phyloP scores from a whole-genome alignment of 345 rosid genomes.

The Carallia pectinifolia region DNA sequence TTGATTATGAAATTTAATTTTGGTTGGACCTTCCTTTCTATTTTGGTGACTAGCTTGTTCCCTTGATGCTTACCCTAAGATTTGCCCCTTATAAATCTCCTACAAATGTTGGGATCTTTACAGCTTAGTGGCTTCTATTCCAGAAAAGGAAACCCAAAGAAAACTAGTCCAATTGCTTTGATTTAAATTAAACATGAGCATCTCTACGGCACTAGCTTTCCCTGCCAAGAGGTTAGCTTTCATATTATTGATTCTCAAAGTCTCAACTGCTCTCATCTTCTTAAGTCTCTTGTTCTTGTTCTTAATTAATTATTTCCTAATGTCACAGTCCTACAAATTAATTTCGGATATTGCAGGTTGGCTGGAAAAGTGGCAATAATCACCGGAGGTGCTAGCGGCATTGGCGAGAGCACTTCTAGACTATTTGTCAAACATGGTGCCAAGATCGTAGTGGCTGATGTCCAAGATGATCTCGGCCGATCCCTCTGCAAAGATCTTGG shows the following conservation, averaged over 20 bases:
- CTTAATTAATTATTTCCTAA: neutral
- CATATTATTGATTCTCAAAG: too few relatives aligned
- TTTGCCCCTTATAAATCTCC: constrained; percentile 5
- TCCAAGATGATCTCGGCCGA: constrained; percentile 43
- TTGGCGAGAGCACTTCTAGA: constrained; percentile 36
- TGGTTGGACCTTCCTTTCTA: too few relatives aligned
- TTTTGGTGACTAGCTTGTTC: constrained; percentile 18
- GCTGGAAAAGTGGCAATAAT: constrained; percentile 45
- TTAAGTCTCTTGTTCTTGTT: neutral
- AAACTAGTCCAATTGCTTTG: too few relatives aligned
- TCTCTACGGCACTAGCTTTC: constrained; percentile 2
- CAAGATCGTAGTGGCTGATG: constrained; percentile 37
- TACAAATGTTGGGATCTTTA: neutral
- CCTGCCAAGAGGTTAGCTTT: constrained; percentile 22
- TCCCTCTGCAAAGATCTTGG: constrained; percentile 31
- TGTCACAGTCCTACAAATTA: neutral
- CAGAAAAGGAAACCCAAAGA: too few relatives aligned
- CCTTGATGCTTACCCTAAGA: constrained; percentile 15
- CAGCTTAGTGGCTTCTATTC: neutral
- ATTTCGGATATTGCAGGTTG: constrained; percentile 22
- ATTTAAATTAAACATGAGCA: constrained; percentile 7
- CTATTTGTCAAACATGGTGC: constrained; percentile 42
- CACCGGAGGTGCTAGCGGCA: constrained; percentile 46
- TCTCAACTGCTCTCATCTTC: too few relatives aligned
- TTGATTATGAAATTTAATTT: too few relatives aligned